Evolutionary conservation across 2,329 filamentous ascomycete species (phyloP), one percentile per base, ranked within the genome.

Genomic region (Pseudovirgaria hyperparasitica): DNA sequence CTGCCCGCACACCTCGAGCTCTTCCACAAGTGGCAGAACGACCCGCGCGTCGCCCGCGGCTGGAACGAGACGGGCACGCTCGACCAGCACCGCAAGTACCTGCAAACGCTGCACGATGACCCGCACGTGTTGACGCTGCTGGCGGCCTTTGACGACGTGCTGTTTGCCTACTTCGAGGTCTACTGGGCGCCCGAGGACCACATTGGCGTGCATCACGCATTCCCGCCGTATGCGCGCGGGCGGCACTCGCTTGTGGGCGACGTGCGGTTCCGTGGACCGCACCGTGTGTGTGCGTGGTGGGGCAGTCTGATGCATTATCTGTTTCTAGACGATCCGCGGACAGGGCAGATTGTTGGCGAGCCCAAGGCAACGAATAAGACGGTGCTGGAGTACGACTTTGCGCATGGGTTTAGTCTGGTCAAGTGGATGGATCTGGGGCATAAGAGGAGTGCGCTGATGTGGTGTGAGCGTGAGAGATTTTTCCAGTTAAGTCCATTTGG

Each of bases 11-110:
- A 87, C 52, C 55, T 86, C 26, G 55, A 61, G 10, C 61, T 82
- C 5, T 86, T 87, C 60, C 74, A 85, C 53, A 64, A 63, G 30
- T 87, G 81, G 81, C 80, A 85, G 54, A 87, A 87, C 45, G 80
- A 86, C 45, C 80, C 80, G 27, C 76, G 81, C 26, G 81, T 87
- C 17, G 77, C 77, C 4, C 70, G 76, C 43, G 79, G 79, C 4
- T 86, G 81, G 81, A 81, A 82, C 45, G 73, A 82, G 57, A 80
- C 76, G 2, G 81, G 80, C 17, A 79, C 77, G 2, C 54, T 82
- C 25, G 78, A 82, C 16, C 66, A 85, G 49, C 81, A 86, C 51
- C 66, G 71, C 34, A 67, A 73, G 41, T 86, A 87, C 50, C 63
- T 85, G 27, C 63, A 67, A 16, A 67, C 68, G 37, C 63, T 78